Evolutionary conservation across 306 rosid species (phyloP).

Genomic region (Castanea sativa): DNA sequence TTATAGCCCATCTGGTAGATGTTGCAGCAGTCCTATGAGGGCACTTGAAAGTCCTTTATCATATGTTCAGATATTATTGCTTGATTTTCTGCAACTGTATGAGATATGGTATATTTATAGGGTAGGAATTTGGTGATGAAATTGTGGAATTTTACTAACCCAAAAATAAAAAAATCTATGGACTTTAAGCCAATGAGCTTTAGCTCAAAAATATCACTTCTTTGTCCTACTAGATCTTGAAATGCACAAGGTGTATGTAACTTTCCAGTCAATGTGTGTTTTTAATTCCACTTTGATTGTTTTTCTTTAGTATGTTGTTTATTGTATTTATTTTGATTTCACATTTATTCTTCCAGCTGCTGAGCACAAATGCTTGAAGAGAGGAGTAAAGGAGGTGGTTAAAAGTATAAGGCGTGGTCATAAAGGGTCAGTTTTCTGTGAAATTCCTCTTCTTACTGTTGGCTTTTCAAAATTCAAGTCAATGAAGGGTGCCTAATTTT

Average conservation of each 20-base stretch:
- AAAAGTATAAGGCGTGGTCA: constrained; percentile 88
- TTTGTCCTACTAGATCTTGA: too few relatives aligned
- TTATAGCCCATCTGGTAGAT: background rate
- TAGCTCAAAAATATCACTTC: background rate
- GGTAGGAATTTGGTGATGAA: background rate
- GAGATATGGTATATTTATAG: background rate
- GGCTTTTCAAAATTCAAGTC: background rate
- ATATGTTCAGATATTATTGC: background rate
- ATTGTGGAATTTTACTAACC: background rate
- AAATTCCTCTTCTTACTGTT: background rate
- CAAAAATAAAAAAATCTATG: background rate
- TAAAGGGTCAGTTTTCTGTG: constrained; percentile 58
- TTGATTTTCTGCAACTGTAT: background rate
- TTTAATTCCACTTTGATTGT: too few relatives aligned
- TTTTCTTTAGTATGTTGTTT: background rate
- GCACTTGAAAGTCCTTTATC: background rate
- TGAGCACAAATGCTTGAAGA: constrained; percentile 82
- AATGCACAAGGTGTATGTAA: background rate
- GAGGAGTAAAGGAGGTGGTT: constrained; percentile 96
- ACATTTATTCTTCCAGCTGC: constrained; percentile 52
- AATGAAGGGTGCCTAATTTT: background rate
- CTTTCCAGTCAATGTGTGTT: background rate
- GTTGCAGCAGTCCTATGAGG: background rate
- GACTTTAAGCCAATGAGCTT: background rate
- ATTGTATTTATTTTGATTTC: background rate